These are phyloP conservation scores for Phylloporus arenicola DNA, from an alignment of 768 basidiomycete species.

Conservation along the genomic window DNA sequence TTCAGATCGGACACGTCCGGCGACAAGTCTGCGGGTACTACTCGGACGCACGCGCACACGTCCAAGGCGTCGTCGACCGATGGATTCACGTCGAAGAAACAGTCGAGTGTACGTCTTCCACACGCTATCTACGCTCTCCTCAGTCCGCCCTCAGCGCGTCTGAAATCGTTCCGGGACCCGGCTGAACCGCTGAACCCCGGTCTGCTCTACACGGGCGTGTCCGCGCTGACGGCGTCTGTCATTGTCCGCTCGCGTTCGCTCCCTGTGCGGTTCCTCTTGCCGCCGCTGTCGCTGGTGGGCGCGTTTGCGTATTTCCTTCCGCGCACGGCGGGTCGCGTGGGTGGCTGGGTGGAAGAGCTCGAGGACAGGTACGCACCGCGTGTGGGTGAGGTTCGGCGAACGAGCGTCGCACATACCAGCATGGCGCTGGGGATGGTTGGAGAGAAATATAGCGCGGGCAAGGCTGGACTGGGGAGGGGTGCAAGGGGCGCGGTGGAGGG, in stretches of 20 bases:
- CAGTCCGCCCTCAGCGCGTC: conserved; percentile 47
- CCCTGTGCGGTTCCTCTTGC: conserved; percentile 64
- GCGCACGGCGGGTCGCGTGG: conserved; percentile 66
- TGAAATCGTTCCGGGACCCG: conserved; percentile 76
- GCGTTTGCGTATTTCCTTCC: conserved; percentile 86
- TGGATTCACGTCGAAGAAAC: conserved; percentile 86
- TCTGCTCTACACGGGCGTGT: conserved; percentile 84
- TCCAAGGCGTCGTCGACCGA: conserved; percentile 66
- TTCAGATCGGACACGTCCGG: conserved; percentile 68
- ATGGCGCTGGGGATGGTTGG: conserved; percentile 58
- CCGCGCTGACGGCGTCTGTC: conserved; percentile 84
- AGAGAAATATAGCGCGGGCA: conserved; percentile 45
- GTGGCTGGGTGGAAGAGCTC: conserved; percentile 56
- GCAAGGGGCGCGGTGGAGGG: conserved; percentile 45
- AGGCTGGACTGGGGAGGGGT: conserved; percentile 40
- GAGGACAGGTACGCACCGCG: conserved; percentile 69
- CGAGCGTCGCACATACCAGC: conserved; percentile 52
- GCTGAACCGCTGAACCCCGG: conserved; percentile 84
- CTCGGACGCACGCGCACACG: conserved; percentile 51
- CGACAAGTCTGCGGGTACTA: conserved; percentile 53
- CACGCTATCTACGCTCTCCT: too few relatives aligned
- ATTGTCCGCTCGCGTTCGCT: conserved; percentile 73
- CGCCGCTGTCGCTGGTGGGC: conserved; percentile 64
- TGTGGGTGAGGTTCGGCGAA: conserved; percentile 61
- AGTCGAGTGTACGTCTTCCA: conserved; percentile 70